Evolutionary conservation across 805 yeast genomes (phyloP), one percentile per base, ranked within the genome.

Genomic region (Lipomyces mesembrius): DNA sequence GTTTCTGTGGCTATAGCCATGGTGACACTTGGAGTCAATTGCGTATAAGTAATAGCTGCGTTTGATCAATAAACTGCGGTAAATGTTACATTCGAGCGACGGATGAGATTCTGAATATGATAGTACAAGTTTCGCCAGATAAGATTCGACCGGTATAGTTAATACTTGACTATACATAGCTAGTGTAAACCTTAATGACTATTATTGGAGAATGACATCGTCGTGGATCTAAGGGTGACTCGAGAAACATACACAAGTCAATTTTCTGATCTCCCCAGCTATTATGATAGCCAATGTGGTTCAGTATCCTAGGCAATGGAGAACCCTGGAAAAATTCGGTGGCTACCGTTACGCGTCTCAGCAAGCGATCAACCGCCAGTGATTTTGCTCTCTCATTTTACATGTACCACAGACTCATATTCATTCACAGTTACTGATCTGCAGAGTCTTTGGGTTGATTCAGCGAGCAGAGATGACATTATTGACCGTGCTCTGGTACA

Each of bases 341-440:
- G 67, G 64, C 14, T 27, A 22, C 64, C 52, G 32, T 43, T 60
- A 25, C 61, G 39, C 22, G 27, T 60, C 11, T 22, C 60, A 9
- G 52, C 67, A 6, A 9, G 34, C 35, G 34, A 22, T 46, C 20
- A 29, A 60, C 57, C 8, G n/a, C 35, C 54, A 27, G 37, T 12
- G 39, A 29, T 43, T 34, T 37, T 65, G 34, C 60, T 60, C 3
- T 46, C 37, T 12, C 55, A 52, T n/a, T 65, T 65, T 25, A 25
- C 25, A 22, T 20, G 37, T n/a, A 49, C 62, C 2, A 55, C 37
- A 27, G 32, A 20, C 35, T 34, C 59, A 12, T 67, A 67, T 46
- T 53, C 64, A 8, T 60, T 67, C 7, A 49, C 27, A 8, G 66
- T 68, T 22, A 66, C 71, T 51, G 71, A 68, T 60, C 63, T 68